Conservation (phyloP, 352 stramenopile genomes). For the Phytophthora hybrid region DNA sequence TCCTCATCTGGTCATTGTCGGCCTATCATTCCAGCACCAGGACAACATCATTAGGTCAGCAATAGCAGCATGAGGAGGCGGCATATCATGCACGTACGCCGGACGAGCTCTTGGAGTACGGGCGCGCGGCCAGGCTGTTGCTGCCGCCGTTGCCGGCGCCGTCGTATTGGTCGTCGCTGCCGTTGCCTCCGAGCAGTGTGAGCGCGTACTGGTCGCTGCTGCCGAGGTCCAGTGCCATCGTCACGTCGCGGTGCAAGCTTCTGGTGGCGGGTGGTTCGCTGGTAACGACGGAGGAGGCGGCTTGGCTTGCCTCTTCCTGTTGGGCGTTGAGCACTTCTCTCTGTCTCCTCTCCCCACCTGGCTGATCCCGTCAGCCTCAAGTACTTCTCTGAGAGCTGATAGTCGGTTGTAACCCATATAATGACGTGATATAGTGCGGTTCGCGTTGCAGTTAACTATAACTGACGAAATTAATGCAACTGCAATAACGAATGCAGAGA, state of each 20-base stretch:
- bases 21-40: conserved; percentile 36
- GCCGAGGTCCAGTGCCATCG: conserved; percentile 51
- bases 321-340: neutral
- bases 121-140: conserved; percentile 47
- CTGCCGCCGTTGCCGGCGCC: conserved; percentile 27
- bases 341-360: conserved; percentile 14
- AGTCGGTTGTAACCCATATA: too few species aligned
- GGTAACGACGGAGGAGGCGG: neutral
- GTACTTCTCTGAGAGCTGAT: too few species aligned
- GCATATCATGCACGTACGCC: conserved; percentile 46
- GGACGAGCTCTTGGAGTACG: conserved; percentile 63
- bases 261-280: neutral
- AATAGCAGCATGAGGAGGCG: neutral
- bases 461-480: too few species aligned
- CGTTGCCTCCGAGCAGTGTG: conserved; percentile 60
- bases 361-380: conserved; percentile 15
- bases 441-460: too few species aligned
- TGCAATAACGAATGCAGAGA: too few species aligned
- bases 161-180: conserved; percentile 66
- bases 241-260: conserved; percentile 1
- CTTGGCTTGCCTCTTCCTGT: conserved; percentile 9
- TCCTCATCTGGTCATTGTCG: conserved; percentile 83
- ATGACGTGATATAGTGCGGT: too few species aligned
- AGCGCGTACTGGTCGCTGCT: conserved; percentile 61
- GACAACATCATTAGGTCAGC: neutral